Percentiles rank a stretch among this genome's conserved stretches.
These are phyloP conservation scores for Neopestalotiopsis clavispora DNA, from an alignment of 2,329 filamentous ascomycete genomes.

Conservation along the genomic window DNA sequence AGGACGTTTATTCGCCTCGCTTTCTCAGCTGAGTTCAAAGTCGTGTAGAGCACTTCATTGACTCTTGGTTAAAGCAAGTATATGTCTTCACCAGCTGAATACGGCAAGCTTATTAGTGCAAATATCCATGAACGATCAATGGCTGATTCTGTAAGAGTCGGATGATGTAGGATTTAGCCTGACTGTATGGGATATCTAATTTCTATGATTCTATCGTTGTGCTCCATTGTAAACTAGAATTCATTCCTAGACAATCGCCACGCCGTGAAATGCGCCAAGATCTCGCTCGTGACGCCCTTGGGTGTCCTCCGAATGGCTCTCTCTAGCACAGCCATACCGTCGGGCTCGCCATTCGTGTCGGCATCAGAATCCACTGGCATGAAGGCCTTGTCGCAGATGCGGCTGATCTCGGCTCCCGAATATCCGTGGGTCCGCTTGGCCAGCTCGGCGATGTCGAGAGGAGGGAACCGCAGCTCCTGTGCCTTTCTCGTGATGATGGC, in stretches of 20 bases:
- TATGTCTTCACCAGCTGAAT: no score
- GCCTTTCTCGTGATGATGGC: constrained; percentile 78
- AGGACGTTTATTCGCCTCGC: no score
- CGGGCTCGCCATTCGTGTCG: constrained; percentile 9
- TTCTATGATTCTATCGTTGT: not conserved
- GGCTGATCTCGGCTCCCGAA: constrained; percentile 81
- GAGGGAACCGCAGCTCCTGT: constrained; percentile 62
- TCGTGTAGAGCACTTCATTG: no score
- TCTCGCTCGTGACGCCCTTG: constrained; percentile 42
- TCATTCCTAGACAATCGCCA: constrained; percentile 30
- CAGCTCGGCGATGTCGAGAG: constrained; percentile 69
- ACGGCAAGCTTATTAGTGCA: no score
- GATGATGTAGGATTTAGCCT: not conserved
- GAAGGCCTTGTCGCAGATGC: constrained; percentile 53
- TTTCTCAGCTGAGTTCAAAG: no score
- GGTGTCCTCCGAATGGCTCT: constrained; percentile 35
- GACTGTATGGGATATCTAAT: not conserved
- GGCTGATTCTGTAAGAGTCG: not conserved
- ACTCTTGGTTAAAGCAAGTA: no score
- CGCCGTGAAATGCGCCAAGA: constrained; percentile 40
- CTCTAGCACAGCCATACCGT: constrained; percentile 33
- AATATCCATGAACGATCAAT: not conserved
- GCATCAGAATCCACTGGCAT: constrained; percentile 22
- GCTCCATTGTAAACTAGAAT: not conserved
- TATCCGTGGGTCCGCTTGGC: constrained; percentile 74